Percentiles rank a stretch among this genome's conserved stretches.
These are phyloP conservation scores for Epichloe aotearoae DNA, from an alignment of 2,329 filamentous ascomycete species.

Conservation along the genomic window DNA sequence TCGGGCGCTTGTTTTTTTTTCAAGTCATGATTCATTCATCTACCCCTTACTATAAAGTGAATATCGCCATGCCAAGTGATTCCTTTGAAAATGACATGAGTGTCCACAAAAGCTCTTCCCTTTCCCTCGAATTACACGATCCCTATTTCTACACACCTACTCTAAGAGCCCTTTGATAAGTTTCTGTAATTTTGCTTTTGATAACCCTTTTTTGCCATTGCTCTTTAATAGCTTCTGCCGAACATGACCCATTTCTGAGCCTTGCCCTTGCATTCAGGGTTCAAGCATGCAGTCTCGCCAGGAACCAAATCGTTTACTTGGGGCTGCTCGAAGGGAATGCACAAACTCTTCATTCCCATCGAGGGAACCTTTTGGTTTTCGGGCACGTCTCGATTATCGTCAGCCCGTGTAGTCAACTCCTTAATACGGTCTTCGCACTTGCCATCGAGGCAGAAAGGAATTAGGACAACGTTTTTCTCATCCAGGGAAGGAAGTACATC, in stretches of 20 bases:
- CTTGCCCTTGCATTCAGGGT: slow-evolving; percentile 64
- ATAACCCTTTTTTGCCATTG: background rate
- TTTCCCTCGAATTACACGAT: background rate
- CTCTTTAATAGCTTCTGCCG: slow-evolving; percentile 52
- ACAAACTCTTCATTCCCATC: slow-evolving; percentile 58
- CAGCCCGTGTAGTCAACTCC: slow-evolving; percentile 71
- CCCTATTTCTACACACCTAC: background rate
- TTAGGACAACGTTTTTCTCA: slow-evolving; percentile 80
- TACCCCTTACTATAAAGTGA: background rate
- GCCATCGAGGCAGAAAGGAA: slow-evolving; percentile 71
- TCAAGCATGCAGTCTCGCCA: slow-evolving; percentile 83
- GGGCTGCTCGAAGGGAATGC: slow-evolving; percentile 72
- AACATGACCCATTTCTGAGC: slow-evolving; percentile 91
- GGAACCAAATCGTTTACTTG: slow-evolving; percentile 49
- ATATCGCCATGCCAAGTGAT: background rate
- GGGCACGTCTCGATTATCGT: slow-evolving; percentile 40
- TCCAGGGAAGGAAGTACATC: slow-evolving; percentile 86
- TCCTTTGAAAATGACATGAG: background rate
- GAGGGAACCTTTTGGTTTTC: slow-evolving; percentile 41
- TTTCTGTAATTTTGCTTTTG: background rate
- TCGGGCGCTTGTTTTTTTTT: background rate
- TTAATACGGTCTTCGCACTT: slow-evolving; percentile 93
- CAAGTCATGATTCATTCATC: background rate
- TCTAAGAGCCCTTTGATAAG: slow-evolving; percentile 3
- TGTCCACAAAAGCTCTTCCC: background rate